Evolutionary conservation across 495 filamentous ascomycete genomes (phyloP).

Genomic region (Rostrohypoxylon terebratum): DNA sequence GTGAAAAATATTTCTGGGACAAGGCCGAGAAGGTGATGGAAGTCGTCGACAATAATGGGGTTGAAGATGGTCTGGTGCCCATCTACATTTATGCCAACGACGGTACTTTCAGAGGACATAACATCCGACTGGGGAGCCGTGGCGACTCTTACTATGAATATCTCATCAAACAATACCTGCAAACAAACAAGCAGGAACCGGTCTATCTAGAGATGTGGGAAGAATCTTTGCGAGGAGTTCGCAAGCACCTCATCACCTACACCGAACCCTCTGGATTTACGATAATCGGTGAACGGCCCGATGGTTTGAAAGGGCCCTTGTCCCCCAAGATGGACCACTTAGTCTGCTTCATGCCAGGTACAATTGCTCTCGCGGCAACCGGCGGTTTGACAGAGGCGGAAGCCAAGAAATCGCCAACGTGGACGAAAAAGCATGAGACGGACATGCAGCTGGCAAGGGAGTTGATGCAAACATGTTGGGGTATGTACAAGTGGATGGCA

Average conservation of each 20-base stretch:
- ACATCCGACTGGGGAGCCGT: conserved; percentile 91
- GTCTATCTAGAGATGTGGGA: conserved; percentile 95
- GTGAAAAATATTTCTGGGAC: conserved; percentile 91
- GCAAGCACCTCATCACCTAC: conserved; percentile 92
- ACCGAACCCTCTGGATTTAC: conserved; percentile 82
- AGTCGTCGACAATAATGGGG: conserved; percentile 82
- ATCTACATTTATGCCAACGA: conserved; percentile 87
- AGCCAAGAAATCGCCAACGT: conserved; percentile 75
- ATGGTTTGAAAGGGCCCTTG: conserved; percentile 72
- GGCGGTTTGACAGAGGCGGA: conserved; percentile 78
- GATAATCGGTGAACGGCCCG: conserved; percentile 85
- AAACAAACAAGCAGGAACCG: conserved; percentile 86
- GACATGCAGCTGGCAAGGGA: conserved; percentile 88
- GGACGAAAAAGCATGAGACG: conserved; percentile 83
- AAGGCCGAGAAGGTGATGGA: conserved; percentile 91
- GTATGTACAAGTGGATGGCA: conserved; percentile 87
- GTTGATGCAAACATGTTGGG: conserved; percentile 97
- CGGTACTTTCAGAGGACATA: conserved; percentile 81
- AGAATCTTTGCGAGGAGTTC: conserved; percentile 83
- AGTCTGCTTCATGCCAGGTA: conserved; percentile 97
- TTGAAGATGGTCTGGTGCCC: conserved; percentile 85
- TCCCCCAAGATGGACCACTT: conserved; percentile 97
- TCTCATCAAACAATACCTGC: conserved; percentile 95
- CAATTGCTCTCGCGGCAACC: conserved; percentile 89
- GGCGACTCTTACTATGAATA: conserved; percentile 99